phyloP scores from a whole-genome alignment of 352 stramenopile genomes.

The Blastocystis sp. region DNA sequence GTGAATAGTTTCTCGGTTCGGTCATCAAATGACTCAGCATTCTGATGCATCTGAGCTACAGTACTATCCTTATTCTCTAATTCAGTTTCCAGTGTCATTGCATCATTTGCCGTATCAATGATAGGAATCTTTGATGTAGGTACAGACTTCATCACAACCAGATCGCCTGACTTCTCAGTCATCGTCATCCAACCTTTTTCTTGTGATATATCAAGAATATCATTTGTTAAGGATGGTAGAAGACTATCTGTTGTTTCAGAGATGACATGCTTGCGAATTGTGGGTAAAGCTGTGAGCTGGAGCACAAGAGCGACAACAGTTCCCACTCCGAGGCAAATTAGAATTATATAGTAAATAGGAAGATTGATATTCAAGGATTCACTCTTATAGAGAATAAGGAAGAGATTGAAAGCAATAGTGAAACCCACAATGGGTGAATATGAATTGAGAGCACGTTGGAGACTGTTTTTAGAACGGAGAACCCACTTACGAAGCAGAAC shows the following conservation, averaged over 20 bases:
- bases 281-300: not conserved
- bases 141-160: not conserved
- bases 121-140: not conserved
- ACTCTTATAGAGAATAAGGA: conserved; percentile 42
- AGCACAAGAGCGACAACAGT: not conserved
- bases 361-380: conserved; percentile 5
- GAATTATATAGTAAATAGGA: not conserved
- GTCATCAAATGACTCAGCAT: conserved; percentile 72
- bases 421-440: conserved; percentile 72
- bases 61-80: conserved; percentile 46
- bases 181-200: not conserved
- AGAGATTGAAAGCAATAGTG: conserved; percentile 64
- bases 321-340: conserved; percentile 17
- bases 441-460: conserved; percentile 69
- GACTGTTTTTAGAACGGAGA: conserved; percentile 69
- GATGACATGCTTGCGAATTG: not conserved
- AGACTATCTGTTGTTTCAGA: not conserved
- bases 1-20: conserved; percentile 73
- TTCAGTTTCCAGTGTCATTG: conserved; percentile 51
- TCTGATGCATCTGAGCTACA: conserved; percentile 69
- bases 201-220: not conserved
- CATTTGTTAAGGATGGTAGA: not conserved
- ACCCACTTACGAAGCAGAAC: conserved; percentile 70
- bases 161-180: conserved; percentile 7
- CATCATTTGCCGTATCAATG: conserved; percentile 7